Evolutionary conservation across 768 basidiomycete species (phyloP).

Genomic region (Pleurotus salmoneostramineus): DNA sequence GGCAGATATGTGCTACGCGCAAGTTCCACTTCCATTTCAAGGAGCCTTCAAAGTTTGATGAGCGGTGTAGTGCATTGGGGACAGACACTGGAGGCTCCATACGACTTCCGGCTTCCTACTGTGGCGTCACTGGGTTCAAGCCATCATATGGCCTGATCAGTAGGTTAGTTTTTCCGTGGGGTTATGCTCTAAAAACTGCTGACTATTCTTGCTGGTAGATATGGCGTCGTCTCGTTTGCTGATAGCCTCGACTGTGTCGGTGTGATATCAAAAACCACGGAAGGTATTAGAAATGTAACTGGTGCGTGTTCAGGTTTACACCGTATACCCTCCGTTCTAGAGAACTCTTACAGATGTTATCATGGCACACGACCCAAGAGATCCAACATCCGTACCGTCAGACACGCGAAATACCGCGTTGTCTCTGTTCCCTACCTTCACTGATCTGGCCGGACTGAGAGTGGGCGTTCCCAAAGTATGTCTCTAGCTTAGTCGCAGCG

Average conservation of each 20-base stretch:
- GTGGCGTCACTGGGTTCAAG: slow-evolving; percentile 88
- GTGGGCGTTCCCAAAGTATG: slow-evolving; percentile 75
- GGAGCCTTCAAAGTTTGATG: background rate
- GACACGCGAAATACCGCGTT: slow-evolving; percentile 25
- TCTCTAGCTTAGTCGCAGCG: background rate
- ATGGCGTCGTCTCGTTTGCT: slow-evolving; percentile 91
- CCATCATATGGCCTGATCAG: slow-evolving; percentile 93
- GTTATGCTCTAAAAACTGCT: slow-evolving; percentile 1
- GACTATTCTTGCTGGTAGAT: slow-evolving; percentile 36
- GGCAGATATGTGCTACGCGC: slow-evolving; percentile 81
- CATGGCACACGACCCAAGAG: slow-evolving; percentile 58
- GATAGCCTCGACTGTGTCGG: slow-evolving; percentile 96
- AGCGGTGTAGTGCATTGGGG: slow-evolving; percentile 64
- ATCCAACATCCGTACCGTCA: slow-evolving; percentile 67
- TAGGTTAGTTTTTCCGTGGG: slow-evolving; percentile 41
- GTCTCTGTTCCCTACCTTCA: background rate
- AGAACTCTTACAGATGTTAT: slow-evolving; percentile 33
- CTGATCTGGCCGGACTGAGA: slow-evolving; percentile 38
- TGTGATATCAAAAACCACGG: slow-evolving; percentile 57
- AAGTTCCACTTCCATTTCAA: slow-evolving; percentile 25
- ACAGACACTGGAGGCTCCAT: slow-evolving; percentile 97
- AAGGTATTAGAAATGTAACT: slow-evolving; percentile 51
- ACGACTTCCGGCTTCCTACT: slow-evolving; percentile 91
- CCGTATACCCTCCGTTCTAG: background rate
- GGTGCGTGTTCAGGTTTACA: slow-evolving; percentile 37